These are phyloP conservation scores for Lotmaria passim DNA, from an alignment of 208 protist species.

Conservation along the genomic window DNA sequence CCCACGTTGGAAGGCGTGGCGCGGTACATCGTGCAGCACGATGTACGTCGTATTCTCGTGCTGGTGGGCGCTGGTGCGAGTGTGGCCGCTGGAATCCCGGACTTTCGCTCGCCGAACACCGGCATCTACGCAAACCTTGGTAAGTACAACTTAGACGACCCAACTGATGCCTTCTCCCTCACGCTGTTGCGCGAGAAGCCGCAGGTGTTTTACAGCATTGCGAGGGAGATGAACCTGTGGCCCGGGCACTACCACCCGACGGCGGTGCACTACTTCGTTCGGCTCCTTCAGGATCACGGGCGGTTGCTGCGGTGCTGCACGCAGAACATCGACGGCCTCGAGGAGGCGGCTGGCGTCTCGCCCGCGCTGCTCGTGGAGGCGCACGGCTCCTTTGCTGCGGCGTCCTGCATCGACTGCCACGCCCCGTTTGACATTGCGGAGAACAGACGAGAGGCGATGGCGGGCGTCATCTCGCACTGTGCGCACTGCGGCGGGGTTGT, in stretches of 20 bases:
- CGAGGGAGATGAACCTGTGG: slow-evolving; percentile 86
- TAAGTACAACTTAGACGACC: slow-evolving; percentile 93
- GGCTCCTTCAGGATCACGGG: slow-evolving; percentile 90
- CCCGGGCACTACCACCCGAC: slow-evolving; percentile 88
- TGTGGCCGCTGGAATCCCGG: slow-evolving; percentile 94
- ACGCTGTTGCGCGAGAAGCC: slow-evolving; percentile 87
- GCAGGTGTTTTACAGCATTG: slow-evolving; percentile 92
- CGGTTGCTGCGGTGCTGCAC: slow-evolving; percentile 94
- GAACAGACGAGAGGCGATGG: slow-evolving; percentile 43
- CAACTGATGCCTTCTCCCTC: slow-evolving; percentile 92
- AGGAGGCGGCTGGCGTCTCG: slow-evolving; percentile 83
- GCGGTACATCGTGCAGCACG: slow-evolving; percentile 59
- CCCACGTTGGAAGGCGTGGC: slow-evolving; percentile 63
- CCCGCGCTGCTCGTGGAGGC: slow-evolving; percentile 91
- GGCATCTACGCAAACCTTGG: slow-evolving; percentile 92
- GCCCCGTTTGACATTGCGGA: slow-evolving; percentile 48
- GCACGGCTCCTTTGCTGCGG: slow-evolving; percentile 93
- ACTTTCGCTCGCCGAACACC: slow-evolving; percentile 93
- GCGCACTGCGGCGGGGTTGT: slow-evolving; percentile 72
- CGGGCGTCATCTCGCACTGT: slow-evolving; percentile 68
- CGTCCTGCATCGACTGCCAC: slow-evolving; percentile 88
- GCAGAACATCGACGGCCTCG: slow-evolving; percentile 98
- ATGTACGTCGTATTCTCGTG: slow-evolving; percentile 88
- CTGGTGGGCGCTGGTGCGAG: slow-evolving; percentile 92
- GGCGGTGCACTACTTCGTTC: slow-evolving; percentile 93